These are phyloP conservation scores for Berberis thunbergii DNA, from an alignment of 164 flowering plant genomes.

Conservation along the genomic window DNA sequence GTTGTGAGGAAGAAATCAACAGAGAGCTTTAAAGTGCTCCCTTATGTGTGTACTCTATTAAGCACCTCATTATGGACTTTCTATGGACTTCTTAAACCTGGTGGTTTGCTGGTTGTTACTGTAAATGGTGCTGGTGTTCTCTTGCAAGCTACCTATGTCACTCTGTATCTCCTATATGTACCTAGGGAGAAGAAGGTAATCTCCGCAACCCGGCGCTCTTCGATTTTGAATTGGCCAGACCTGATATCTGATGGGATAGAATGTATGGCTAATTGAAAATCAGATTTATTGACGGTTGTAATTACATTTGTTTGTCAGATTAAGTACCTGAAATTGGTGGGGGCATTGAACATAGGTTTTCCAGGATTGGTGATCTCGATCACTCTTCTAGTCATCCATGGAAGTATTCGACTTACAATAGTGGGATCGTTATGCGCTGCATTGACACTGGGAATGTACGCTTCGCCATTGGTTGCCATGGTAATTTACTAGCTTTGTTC, in stretches of 20 bases:
- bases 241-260: too few species aligned
- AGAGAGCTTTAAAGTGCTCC: conserved; percentile 50
- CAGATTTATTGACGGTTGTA: not conserved
- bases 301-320: conserved; percentile 24
- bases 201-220: too few species aligned
- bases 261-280: too few species aligned
- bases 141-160: conserved; percentile 48
- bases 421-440: conserved; percentile 53
- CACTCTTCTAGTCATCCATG: conserved; percentile 37
- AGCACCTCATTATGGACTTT: conserved; percentile 67
- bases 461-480: conserved; percentile 51
- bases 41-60: conserved; percentile 54
- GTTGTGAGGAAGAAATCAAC: conserved; percentile 69
- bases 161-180: conserved; percentile 52
- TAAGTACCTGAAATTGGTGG: conserved; percentile 33
- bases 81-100: conserved; percentile 73
- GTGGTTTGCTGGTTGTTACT: conserved; percentile 45
- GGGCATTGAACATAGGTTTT: conserved; percentile 31
- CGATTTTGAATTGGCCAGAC: too few species aligned
- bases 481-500: conserved; percentile 19
- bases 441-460: conserved; percentile 65
- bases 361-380: conserved; percentile 40
- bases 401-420: conserved; percentile 24
- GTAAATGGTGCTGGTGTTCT: conserved; percentile 60
- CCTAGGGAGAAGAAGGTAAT: conserved; percentile 50